Base-by-base conservation (phyloP, 2,329 filamentous ascomycete genomes). In the Apiospora koreana region DNA sequence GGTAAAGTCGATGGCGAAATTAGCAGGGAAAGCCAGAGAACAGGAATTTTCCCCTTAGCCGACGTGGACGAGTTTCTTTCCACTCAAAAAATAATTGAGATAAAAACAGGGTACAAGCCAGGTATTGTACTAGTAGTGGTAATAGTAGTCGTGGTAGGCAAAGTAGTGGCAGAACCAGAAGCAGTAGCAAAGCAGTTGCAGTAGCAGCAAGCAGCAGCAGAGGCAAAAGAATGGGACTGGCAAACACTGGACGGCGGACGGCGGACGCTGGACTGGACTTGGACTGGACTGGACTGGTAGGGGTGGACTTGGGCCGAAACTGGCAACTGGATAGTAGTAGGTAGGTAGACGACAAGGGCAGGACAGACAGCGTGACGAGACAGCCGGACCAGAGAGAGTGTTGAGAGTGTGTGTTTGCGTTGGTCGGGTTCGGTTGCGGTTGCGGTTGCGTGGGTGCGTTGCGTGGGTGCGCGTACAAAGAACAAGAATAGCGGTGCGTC, bases 141-240 rank as follows among this genome's bases (percentile, higher is more conserved):
- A 65, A 28, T 64, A 10, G 62, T 65, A 28, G 48, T 54, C 25
- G 50, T 35, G 35, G 41, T n/a, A 45, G 64, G 41, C 35, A 65
- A 28, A 46, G 65, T 66, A 46, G 65, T 66, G 23, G 65, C 42
- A 66, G 41, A 2, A 21, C n/a, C 6, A 62, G 50, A 5, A 28
- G 50, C 50, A 58, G 50, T n/a, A 58, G 50, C 50, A 25, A n/a
- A 65, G 62, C 62, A 43, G 38, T n/a, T 21, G 62, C 21, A 28
- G 62, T 23, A 65, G 62, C 14, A 28, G 62, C 62, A 65, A 43
- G 58, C 58, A 65, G 64, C 38, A 38, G 41, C 25, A 66, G 65
- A 66, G 65, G 65, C 65, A 66, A 66, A 66, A 66, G 41, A 46
- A 43, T 66, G 41, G 41, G 35, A 46, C 50, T 35, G 50, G 50